Evolutionary conservation across 257 asterid genomes (phyloP), one percentile per base, ranked within the genome.

Genomic region (Handroanthus guayacan): DNA sequence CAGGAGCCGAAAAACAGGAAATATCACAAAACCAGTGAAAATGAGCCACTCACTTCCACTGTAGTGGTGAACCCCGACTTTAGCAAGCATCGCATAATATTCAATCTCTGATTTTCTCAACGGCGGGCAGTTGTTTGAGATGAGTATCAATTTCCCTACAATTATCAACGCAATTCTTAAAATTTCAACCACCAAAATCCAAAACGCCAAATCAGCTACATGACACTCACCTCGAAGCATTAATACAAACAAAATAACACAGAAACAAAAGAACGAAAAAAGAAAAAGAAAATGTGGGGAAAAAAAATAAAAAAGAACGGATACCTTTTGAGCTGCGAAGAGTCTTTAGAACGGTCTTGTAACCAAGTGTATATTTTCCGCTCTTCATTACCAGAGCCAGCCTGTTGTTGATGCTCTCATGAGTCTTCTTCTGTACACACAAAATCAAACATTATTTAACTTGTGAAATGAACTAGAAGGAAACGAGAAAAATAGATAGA

Each of bases 311-410:
- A 25, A 25, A 25, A 25, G 31, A 25, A 25, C 31, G 1, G 8
- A 20, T 57, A 88, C 89, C 89, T 82, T 83, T 87, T 39, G 89
- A 90, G 68, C 37, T 85, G 61, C 89, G 78, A 25, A 82, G 87
- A 55, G 87, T 76, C 48, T 84, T 84, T 81, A 90, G 88, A 25
- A 86, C 90, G 66, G 88, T 84, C 77, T 84, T 88, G 85, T 85
- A 84, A 52, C 89, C 90, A 58, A 87, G 85, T 0, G 97, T 86
- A 74, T 78, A 87, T 44, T 89, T 89, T 4, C 93, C 95, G 58
- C 95, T 89, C 89, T 91, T 89, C 90, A 89, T 86, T 58, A 89
- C 97, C 44, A 91, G 87, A 79, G 93, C 97, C 60, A 91, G 79
- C 83, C 93, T 89, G 71, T 78, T 89, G 82, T 89, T 85, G 70